A percentile compares a stretch with the other conserved stretches of the same genome.
Evolutionary conservation across 179 eudicot genomes (phyloP).

Genomic region (Camellia oleifera): DNA sequence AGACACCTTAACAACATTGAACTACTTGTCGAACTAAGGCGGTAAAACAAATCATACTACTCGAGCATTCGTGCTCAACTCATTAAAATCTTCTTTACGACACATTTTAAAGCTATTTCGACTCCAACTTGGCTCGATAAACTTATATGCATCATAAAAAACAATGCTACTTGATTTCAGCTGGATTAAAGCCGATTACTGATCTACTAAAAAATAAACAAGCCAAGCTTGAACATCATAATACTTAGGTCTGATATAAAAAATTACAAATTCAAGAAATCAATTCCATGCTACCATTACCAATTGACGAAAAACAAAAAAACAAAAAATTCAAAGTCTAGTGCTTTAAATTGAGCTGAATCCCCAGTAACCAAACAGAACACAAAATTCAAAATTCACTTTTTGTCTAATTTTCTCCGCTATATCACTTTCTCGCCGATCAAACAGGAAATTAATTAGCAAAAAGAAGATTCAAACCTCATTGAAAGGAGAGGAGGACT

Average conservation of each 20-base stretch:
- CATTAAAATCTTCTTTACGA: too few relatives aligned
- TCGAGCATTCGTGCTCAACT: too few relatives aligned
- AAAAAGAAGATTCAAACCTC: conserved; percentile 28
- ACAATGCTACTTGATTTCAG: too few relatives aligned
- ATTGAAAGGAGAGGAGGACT: conserved; percentile 23
- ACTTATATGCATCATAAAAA: too few relatives aligned
- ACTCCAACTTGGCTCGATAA: too few relatives aligned
- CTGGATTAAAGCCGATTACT: too few relatives aligned
- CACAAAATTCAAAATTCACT: not conserved
- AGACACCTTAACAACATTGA: not conserved
- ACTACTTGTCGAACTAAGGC: not conserved
- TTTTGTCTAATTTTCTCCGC: not conserved
- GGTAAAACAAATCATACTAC: too few relatives aligned
- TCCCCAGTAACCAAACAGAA: not conserved
- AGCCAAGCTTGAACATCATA: too few relatives aligned
- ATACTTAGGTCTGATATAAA: too few relatives aligned
- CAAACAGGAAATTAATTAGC: not conserved
- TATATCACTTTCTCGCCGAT: not conserved
- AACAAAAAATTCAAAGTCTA: not conserved
- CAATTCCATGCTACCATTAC: not conserved
- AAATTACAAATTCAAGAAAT: not conserved
- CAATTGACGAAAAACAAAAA: not conserved
- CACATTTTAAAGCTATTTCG: too few relatives aligned
- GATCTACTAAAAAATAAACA: too few relatives aligned
- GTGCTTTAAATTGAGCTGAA: not conserved